A percentile compares a stretch with the other conserved stretches of the same genome.
These are phyloP conservation scores for Capsicum pubescens DNA, from an alignment of 257 asterid species.

Conservation along the genomic window DNA sequence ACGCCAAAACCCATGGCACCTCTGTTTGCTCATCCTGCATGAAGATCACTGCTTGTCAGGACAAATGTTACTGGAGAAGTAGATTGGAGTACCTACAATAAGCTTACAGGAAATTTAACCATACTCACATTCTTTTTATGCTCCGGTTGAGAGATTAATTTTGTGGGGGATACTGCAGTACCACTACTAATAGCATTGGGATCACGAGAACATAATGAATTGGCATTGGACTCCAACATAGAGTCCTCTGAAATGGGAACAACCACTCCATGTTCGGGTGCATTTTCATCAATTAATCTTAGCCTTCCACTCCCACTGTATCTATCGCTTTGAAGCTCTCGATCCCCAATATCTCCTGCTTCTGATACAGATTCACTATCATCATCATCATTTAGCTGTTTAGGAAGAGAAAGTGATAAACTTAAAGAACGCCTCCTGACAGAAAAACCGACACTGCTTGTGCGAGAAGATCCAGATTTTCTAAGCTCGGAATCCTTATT, in stretches of 20 bases:
- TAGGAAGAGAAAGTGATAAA: slow-evolving; percentile 38
- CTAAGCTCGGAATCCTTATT: slow-evolving; percentile 43
- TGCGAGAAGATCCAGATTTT: slow-evolving; percentile 50
- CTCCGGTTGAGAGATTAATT: slow-evolving; percentile 39
- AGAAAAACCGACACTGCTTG: slow-evolving; percentile 53
- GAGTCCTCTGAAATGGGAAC: slow-evolving; percentile 55
- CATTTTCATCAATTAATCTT: slow-evolving; percentile 47
- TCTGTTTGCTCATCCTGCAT: slow-evolving; percentile 52
- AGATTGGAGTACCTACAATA: not conserved
- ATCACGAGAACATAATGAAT: slow-evolving; percentile 18
- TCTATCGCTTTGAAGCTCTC: slow-evolving; percentile 69
- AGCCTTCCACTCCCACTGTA: slow-evolving; percentile 55
- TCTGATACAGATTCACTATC: slow-evolving; percentile 75
- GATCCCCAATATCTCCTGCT: slow-evolving; percentile 94
- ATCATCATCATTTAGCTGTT: slow-evolving; percentile 43
- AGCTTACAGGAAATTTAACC: not conserved
- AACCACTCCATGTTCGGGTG: slow-evolving; percentile 46
- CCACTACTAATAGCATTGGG: not conserved
- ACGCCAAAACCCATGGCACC: slow-evolving; percentile 56
- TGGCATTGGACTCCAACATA: slow-evolving; percentile 25
- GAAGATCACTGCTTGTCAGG: slow-evolving; percentile 19
- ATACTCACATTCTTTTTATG: slow-evolving; percentile 50
- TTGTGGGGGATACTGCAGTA: slow-evolving; percentile 31
- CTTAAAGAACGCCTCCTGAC: slow-evolving; percentile 51
- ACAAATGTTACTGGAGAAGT: not conserved